Base-by-base conservation (phyloP, 352 stramenopile species). In the Phytophthora tubulina region DNA sequence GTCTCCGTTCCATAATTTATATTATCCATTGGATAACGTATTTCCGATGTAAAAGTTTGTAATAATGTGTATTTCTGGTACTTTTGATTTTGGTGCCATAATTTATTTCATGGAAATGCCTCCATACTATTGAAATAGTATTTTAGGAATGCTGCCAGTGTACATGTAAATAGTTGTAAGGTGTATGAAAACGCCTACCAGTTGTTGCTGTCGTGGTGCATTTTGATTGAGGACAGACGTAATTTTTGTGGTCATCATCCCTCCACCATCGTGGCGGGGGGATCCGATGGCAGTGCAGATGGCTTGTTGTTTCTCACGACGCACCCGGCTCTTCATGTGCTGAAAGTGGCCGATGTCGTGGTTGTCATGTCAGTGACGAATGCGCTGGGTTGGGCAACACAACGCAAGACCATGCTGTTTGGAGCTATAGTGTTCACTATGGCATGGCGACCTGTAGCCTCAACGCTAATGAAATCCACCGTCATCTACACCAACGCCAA, bases 401-500 rank as follows among this genome's bases (percentile, higher is more conserved):
- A 44, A 56, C 50, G 36, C 3, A 27, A 8, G 9, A 54, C 48
- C 7, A 31, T 54, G 31, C 15, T 49, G 9, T 46, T 53, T 35
- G n/a, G 6, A 33, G 41, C 31, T 14, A 13, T 54, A 42, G 10
- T 49, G 21, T 39, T 54, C 6, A 35, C 27, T 7, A 11, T 72
- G 14, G 9, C 21, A 17, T 72, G 38, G 36, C 36, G 3, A 31
- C 14, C 27, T 9, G 44, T 21, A 27, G 10, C 35, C 6, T 61
- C 41, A 1, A 62, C 21, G 10, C 8, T 52, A 6, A 72, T 66
- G 55, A 13, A 54, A 21, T 39, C 54, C 4, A 11, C 30, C 14
- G 15, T 72, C 31, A 14, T 51, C 6, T 72, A 72, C 49, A 58
- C 56, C 3, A 38, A 64, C 55, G 52, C 30, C 6, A 51, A 60